Base-by-base conservation (phyloP, 345 rosid species). In the Trapa bicornis region DNA sequence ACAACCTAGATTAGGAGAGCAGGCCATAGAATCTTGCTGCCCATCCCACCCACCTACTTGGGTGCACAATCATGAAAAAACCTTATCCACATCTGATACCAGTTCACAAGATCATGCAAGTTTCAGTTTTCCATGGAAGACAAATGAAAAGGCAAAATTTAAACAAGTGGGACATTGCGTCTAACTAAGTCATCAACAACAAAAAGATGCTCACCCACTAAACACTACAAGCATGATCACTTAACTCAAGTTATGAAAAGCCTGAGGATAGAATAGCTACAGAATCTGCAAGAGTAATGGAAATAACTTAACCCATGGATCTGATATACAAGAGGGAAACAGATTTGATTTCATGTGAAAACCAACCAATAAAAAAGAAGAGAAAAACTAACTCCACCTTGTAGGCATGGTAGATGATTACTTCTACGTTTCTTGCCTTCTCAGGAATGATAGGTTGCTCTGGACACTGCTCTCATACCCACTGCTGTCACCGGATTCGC, bases 401-500 rank as follows among this genome's bases (percentile, higher is more conserved):
- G 61, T 67, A 72, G 35, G 70, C 79, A 53, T 70, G 75, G 35
- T 67, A 71, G 42, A 69, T 41, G 1, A 73, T 74, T 80, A 81
- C 71, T 74, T 80, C 57, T 72, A 82, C 33, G 72, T 58, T 71
- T 79, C 86, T 71, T 68, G 79, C 73, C 78, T 79, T 76, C 78
- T 85, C 80, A 73, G 74, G 65, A 73, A 47, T 47, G 83, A 68
- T 68, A 69, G 72, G 66, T 62, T 79, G 71, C 79, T 76, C 60
- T 77, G 89, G 37, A 57, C 75, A 66, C 80, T 77, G 72, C 89
- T 86, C 67, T 86, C 88, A 36, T 84, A 88, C 50, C 96, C 82
- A 68, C 88, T 88, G 81, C 96, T 88, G 70, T 85, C 90, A 63
- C 88, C 89, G 37, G 92, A 82, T 82, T 93, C 97, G 38, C 32